Conservation (phyloP, 169 alveolate species). For the Pseudocohnilembus persalinus region DNA sequence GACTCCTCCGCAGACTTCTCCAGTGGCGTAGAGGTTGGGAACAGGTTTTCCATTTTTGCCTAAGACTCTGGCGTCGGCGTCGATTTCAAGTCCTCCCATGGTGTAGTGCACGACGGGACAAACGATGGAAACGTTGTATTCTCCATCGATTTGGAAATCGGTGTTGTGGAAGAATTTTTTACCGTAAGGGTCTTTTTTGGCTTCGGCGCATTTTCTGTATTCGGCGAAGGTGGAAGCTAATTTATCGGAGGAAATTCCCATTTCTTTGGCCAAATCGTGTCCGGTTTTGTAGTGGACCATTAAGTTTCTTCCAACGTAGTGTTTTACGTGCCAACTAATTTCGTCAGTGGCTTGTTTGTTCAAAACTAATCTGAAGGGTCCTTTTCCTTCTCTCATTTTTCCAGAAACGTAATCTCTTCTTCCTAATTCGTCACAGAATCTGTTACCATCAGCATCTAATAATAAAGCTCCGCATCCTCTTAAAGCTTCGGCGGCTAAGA, state of each 20-base stretch:
- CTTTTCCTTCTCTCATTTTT: constrained; percentile 59
- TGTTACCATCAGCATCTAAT: constrained; percentile 62
- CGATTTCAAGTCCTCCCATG: constrained; percentile 70
- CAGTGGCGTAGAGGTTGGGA: constrained; percentile 63
- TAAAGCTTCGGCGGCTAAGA: constrained; percentile 73
- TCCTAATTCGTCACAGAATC: constrained; percentile 78
- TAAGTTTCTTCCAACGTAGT: constrained; percentile 1
- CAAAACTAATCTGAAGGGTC: constrained; percentile 54
- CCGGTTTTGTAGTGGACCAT: neutral
- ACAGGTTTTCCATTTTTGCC: constrained; percentile 54
- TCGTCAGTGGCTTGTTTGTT: constrained; percentile 40
- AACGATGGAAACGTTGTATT: constrained; percentile 54
- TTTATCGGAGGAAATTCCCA: constrained; percentile 31
- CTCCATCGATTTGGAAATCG: constrained; percentile 44
- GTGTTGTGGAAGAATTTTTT: constrained; percentile 50
- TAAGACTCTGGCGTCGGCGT: constrained; percentile 51
- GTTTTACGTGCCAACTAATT: constrained; percentile 35
- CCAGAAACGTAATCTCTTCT: constrained; percentile 64
- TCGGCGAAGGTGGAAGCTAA: constrained; percentile 35
- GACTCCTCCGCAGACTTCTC: constrained; percentile 71
- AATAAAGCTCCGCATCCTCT: constrained; percentile 73
- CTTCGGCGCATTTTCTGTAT: constrained; percentile 52
- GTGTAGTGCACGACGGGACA: constrained; percentile 63
- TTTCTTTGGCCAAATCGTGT: neutral
- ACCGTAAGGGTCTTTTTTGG: constrained; percentile 38